Conservation (phyloP, 345 rosid species). For the Corchorus capsularis region DNA sequence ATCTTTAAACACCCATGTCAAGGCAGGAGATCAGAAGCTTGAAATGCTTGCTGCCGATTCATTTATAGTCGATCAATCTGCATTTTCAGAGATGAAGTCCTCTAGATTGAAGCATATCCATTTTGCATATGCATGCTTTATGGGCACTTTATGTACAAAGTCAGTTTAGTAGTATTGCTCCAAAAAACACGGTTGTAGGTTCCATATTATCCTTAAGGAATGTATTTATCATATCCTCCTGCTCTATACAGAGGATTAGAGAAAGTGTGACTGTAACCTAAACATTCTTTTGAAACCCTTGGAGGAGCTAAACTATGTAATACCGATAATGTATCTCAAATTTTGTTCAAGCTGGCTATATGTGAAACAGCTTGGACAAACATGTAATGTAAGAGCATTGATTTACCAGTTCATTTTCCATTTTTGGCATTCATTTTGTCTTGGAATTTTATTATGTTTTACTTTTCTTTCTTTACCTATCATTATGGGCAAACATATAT, state of each 20-base stretch:
- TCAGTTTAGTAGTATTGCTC: neutral
- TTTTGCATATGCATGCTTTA: neutral
- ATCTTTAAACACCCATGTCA: neutral
- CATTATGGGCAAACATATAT: neutral
- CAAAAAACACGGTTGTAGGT: neutral
- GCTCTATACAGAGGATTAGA: neutral
- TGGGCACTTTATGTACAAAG: conserved; percentile 9
- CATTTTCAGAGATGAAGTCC: neutral
- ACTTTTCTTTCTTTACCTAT: neutral
- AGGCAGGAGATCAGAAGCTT: neutral
- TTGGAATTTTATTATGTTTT: neutral
- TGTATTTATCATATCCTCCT: neutral
- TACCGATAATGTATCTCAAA: neutral
- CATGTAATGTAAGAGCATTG: neutral
- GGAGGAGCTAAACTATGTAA: conserved; percentile 10
- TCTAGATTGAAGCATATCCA: neutral
- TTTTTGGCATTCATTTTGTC: neutral
- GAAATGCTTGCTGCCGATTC: neutral
- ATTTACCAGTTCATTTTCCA: neutral
- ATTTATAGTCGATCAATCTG: neutral
- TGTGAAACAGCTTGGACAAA: neutral
- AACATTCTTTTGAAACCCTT: conserved; percentile 1
- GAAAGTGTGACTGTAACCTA: neutral
- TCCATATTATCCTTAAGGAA: neutral
- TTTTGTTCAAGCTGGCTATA: conserved; percentile 9